Evolutionary conservation across 768 basidiomycete species (phyloP).

Genomic region (Auriscalpium vulgare): DNA sequence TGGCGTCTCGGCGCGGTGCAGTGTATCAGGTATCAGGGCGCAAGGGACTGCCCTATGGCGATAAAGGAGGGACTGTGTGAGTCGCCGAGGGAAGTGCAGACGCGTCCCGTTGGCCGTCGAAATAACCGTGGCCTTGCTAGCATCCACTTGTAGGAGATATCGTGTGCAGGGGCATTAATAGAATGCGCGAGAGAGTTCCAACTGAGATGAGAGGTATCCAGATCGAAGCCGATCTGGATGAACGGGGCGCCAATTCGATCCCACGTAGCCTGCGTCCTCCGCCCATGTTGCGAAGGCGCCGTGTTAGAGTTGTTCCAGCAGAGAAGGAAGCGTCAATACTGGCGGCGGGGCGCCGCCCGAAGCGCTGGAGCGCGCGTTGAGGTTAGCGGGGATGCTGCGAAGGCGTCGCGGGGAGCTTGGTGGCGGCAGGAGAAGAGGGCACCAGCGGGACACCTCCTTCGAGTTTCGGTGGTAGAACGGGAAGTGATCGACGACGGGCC

Average conservation of each 20-base stretch:
- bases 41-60: no score
- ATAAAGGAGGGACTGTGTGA: no score
- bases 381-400: no score
- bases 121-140: no score
- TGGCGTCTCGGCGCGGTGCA: no score
- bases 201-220: not conserved
- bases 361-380: not conserved
- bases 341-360: not conserved
- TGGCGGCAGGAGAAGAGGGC: not conserved
- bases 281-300: not conserved
- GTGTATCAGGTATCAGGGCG: no score
- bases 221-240: not conserved
- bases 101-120: no score
- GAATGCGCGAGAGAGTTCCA: not conserved
- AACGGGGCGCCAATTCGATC: not conserved
- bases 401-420: not conserved
- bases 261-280: not conserved
- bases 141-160: not conserved
- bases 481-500: no score
- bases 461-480: no score
- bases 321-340: not conserved
- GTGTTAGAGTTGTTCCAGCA: not conserved
- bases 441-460: no score
- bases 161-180: not conserved
- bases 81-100: no score